Conservation (phyloP, 2,329 filamentous ascomycete genomes). For the Conoideocrella luteorostrata region DNA sequence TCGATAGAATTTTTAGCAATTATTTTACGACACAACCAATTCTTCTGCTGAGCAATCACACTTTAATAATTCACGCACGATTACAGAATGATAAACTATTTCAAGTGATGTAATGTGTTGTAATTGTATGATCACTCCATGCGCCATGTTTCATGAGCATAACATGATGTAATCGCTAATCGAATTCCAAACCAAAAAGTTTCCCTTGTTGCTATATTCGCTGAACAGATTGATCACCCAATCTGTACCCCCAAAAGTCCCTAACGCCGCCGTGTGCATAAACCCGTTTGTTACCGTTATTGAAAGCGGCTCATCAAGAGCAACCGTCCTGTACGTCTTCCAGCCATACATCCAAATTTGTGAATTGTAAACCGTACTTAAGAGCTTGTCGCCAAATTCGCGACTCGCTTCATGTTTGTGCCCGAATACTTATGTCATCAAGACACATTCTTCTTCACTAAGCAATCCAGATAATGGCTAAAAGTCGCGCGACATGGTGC, state of each 20-base stretch:
- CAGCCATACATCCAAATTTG: no score
- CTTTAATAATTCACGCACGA: no score
- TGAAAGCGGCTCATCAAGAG: neutral
- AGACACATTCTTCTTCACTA: no score
- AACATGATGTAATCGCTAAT: no score
- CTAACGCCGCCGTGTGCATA: constrained; percentile 3
- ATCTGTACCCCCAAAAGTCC: neutral
- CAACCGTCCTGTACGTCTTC: no score
- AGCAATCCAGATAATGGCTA: constrained; percentile 2
- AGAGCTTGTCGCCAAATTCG: neutral
- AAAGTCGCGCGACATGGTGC: constrained; percentile 16
- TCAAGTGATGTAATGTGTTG: neutral
- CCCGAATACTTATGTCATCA: no score
- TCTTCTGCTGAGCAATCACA: no score
- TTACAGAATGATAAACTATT: no score
- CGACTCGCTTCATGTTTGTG: no score
- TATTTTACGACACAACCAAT: no score
- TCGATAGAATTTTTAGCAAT: no score
- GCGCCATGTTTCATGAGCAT: neutral
- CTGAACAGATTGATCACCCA: neutral
- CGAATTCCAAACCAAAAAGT: neutral
- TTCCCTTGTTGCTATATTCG: constrained; percentile 2
- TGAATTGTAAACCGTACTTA: no score
- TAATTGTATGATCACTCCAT: neutral
- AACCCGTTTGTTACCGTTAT: neutral